Evolutionary conservation across 192 early-diverging fungal species (phyloP).

Genomic region (Backusella circina): DNA sequence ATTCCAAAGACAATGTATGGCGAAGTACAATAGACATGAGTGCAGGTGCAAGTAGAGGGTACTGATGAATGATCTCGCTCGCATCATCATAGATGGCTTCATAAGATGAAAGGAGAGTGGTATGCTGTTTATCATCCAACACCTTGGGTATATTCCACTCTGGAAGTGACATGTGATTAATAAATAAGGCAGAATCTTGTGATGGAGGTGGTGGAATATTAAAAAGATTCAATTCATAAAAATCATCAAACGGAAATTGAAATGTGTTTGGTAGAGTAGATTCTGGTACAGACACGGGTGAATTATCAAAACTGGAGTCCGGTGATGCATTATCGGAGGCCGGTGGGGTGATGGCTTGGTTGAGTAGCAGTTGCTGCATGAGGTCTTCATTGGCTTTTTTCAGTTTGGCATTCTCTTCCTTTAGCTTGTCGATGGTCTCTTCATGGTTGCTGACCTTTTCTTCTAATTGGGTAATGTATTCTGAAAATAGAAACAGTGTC

Average conservation of each 20-base stretch:
- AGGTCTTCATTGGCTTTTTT: conserved; percentile 8
- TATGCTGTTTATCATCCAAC: conserved; percentile 5
- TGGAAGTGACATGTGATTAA: not conserved
- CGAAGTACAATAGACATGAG: conserved; percentile 29
- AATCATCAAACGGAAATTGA: not conserved
- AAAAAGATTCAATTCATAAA: conserved; percentile 4
- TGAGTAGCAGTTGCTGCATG: not conserved
- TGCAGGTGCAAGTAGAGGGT: conserved; percentile 30
- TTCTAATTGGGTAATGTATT: conserved; percentile 21
- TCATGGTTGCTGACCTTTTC: conserved; percentile 13
- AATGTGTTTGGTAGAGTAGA: not conserved
- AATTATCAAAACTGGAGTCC: not conserved
- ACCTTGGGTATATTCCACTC: conserved; percentile 7
- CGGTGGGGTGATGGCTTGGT: not conserved
- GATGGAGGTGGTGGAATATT: not conserved
- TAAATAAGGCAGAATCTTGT: not conserved
- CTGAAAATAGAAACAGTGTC: not conserved
- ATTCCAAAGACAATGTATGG: conserved; percentile 16
- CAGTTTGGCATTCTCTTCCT: not conserved
- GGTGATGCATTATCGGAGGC: not conserved
- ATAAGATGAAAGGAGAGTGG: not conserved
- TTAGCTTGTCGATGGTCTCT: not conserved
- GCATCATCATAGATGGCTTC: not conserved
- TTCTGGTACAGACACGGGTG: not conserved
- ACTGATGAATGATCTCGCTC: not conserved